Percentiles rank a stretch among this genome's conserved stretches.
phyloP scores from a whole-genome alignment of 257 asterid species.

The Plectranthus barbatus region DNA sequence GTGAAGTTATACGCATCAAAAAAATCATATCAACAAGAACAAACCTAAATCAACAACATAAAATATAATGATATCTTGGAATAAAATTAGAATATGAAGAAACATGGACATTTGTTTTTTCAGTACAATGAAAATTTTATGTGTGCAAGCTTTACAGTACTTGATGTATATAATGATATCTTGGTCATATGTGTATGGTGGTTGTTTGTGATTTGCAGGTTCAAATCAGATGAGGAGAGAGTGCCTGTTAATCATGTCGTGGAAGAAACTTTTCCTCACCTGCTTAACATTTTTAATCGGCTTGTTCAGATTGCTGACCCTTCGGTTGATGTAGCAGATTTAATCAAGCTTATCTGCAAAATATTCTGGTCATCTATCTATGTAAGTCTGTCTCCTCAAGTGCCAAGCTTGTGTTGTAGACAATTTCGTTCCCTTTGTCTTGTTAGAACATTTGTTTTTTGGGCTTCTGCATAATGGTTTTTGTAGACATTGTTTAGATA shows the following conservation, averaged over 20 bases:
- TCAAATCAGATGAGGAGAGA: slow-evolving; percentile 97
- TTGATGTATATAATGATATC: too few species aligned
- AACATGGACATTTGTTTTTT: too few species aligned
- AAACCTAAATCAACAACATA: too few species aligned
- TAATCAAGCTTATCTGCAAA: slow-evolving; percentile 96
- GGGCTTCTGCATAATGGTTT: not conserved
- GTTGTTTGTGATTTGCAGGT: slow-evolving; percentile 54
- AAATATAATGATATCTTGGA: too few species aligned
- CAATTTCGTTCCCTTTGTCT: not conserved
- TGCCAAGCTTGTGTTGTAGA: not conserved
- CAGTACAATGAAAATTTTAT: too few species aligned
- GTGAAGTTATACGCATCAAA: too few species aligned
- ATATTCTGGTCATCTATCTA: slow-evolving; percentile 96
- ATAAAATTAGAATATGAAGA: too few species aligned
- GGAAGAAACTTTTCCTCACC: slow-evolving; percentile 84
- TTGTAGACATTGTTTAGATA: not conserved
- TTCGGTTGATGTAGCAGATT: slow-evolving; percentile 75
- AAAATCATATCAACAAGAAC: too few species aligned
- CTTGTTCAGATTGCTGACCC: slow-evolving; percentile 85
- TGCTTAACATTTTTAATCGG: slow-evolving; percentile 63
- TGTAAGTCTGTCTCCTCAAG: slow-evolving; percentile 34
- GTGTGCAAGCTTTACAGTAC: too few species aligned
- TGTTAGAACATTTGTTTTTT: not conserved
- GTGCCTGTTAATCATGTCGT: slow-evolving; percentile 76
- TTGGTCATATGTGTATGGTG: too few species aligned